Evolutionary conservation across 441 rosid species (phyloP), one percentile per base, ranked within the genome.

Genomic region (Adansonia grandidieri): DNA sequence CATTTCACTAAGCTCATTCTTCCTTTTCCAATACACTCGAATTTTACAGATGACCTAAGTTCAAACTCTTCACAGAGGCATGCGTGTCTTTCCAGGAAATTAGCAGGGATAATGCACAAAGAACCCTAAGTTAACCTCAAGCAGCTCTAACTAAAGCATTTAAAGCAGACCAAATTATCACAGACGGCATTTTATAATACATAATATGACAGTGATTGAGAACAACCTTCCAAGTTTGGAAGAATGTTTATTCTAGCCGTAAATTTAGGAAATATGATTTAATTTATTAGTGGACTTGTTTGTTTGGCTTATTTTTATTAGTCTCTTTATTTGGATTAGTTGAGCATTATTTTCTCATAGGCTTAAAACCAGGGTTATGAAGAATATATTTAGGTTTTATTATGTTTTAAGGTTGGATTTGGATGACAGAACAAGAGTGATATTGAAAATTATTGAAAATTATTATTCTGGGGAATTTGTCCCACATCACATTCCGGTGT

Each of bases 1-100:
- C 62, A 17, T 10, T 72, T 72, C 62, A 56, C 64, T n/a, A n/a
- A 9, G 63, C 9, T 40, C 48, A 71, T n/a, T 71, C 42, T 70
- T 24, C 45, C 60, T 48, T 53, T 53, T 53, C 63, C 63, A 53
- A 37, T 73, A 6, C n/a, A 44, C 28, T 72, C 8, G 3, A 56
- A 72, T 19, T 56, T 72, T 42, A 40, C 13, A 5, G 24, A 56
- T 40, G 19, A 44, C 50, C 62, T 73, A 20, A 70, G 42, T 28
- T 73, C 65, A 73, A 13, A 9, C 58, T 40, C 66, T 6, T 19
- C 19, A n/a, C 14, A 73, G 14, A 57, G 19, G 54, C 54, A 73
- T 20, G 1, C n/a, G 4, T 32, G 11, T 73, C 37, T 42, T 73
- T 42, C 6, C 42, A 73, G 62, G 63, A 65, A 17, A 76, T 22